Percentiles rank a stretch among this genome's conserved stretches.
These are phyloP conservation scores for Claviceps monticola DNA, from an alignment of 2,329 filamentous ascomycete species.

Conservation along the genomic window DNA sequence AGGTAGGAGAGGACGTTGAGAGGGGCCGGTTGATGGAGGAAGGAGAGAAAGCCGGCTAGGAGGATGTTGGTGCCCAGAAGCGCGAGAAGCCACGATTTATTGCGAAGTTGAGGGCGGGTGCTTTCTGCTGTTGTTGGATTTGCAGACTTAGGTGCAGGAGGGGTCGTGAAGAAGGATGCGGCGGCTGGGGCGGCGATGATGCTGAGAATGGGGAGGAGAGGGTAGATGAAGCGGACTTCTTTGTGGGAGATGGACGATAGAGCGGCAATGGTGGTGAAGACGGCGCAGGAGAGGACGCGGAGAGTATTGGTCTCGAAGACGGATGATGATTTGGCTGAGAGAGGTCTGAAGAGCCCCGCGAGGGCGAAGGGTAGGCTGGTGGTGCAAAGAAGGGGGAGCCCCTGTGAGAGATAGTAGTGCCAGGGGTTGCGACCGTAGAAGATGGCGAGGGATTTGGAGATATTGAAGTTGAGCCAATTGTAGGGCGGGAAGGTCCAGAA, in stretches of 20 bases:
- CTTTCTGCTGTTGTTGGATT: slow-evolving; percentile 8
- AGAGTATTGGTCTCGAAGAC: slow-evolving; percentile 20
- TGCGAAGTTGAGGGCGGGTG: slow-evolving; percentile 25
- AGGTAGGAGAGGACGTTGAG: slow-evolving; percentile 62
- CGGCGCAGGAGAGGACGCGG: slow-evolving; percentile 37
- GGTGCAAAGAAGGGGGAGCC: slow-evolving; percentile 73
- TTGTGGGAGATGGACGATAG: slow-evolving; percentile 84
- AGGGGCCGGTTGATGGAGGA: slow-evolving; percentile 69
- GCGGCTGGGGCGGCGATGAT: slow-evolving; percentile 60
- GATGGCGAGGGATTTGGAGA: slow-evolving; percentile 71
- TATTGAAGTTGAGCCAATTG: slow-evolving; percentile 81
- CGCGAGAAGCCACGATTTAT: slow-evolving; percentile 40
- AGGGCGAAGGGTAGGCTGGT: slow-evolving; percentile 68
- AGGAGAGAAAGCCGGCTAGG: slow-evolving; percentile 60
- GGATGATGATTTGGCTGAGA: slow-evolving; percentile 15
- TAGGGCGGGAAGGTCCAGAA: slow-evolving; percentile 80
- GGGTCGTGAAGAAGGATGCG: slow-evolving; percentile 46
- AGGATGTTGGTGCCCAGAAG: slow-evolving; percentile 53
- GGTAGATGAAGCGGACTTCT: slow-evolving; percentile 93
- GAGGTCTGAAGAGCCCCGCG: slow-evolving; percentile 43
- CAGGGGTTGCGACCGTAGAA: slow-evolving; percentile 86
- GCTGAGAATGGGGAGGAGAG: slow-evolving; percentile 75
- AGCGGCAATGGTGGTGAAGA: slow-evolving; percentile 42
- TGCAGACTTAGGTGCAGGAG: slow-evolving; percentile 7
- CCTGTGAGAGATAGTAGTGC: slow-evolving; percentile 90